Base-by-base conservation (phyloP, 1,284 basidiomycete species). In the Xanthoconium separans region DNA sequence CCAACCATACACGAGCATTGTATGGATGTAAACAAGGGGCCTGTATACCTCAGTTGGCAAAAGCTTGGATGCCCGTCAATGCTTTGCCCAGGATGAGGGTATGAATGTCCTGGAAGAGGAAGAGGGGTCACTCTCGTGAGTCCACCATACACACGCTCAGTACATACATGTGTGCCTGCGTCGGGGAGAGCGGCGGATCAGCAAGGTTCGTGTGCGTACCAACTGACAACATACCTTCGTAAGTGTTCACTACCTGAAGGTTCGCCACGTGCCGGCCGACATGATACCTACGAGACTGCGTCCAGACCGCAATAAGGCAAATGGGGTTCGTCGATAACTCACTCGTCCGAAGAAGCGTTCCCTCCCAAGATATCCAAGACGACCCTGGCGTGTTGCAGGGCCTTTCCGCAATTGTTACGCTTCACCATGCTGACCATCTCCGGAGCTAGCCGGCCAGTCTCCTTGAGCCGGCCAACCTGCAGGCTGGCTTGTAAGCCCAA, bases 361-460 rank as follows among this genome's bases (percentile, higher is more conserved):
- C 94, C 94, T 22, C 95, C 95, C 41, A 96, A 77, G 44, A 96
- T 88, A 69, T 98, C 93, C 61, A 98, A 75, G 47, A 98, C 75
- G 50, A 82, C 75, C 27, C 95, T 78, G 20, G 89, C 73, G 62
- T 96, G 91, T 62, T 89, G 77, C 47, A 97, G 74, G 1, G 95
- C 95, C 75, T 95, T 95, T 18, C 92, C 92, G 66, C 94, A 96
- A 66, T 98, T 98, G 70, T 98, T 98, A 60, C 93, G 82, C 80
- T 99, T 99, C 59, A 98, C 82, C 65, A 98, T 78, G 60, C 91
- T 95, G 59, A 99, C 82, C 94, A 96, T 96, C 73, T 98, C 95
- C 2, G 96, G 90, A 20, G 87, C 84, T 66, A 89, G 79, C 61
- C 78, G 79, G 27, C 87, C 89, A 44, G 76, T 68, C 61, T 98